These are phyloP conservation scores for Lepraria neglecta DNA, from an alignment of 495 filamentous ascomycete species.

Conservation along the genomic window DNA sequence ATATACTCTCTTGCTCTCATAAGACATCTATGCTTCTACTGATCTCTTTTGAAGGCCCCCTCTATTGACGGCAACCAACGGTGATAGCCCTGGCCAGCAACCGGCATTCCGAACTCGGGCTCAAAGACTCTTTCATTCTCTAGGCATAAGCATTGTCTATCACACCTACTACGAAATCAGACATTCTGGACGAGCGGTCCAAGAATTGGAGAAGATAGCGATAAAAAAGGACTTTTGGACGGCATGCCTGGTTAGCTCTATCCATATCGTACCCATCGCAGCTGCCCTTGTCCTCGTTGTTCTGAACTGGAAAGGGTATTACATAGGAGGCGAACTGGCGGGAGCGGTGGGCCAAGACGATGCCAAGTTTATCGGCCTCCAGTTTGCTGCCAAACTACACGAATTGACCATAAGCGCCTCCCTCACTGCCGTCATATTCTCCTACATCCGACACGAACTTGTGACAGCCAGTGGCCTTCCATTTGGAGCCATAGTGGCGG, in stretches of 20 bases:
- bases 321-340: conserved; percentile 17
- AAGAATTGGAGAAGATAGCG: conserved; percentile 11
- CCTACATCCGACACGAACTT: conserved; percentile 20
- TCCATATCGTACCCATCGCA: conserved; percentile 13
- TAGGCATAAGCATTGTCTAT: conserved; percentile 9
- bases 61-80: background rate
- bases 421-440: conserved; percentile 24
- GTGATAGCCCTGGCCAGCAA: background rate
- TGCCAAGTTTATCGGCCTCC: conserved; percentile 17
- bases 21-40: background rate
- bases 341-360: background rate
- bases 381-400: conserved; percentile 30
- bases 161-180: background rate
- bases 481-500: conserved; percentile 25
- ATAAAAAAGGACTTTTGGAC: conserved; percentile 7
- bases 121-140: conserved; percentile 10
- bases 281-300: conserved; percentile 3
- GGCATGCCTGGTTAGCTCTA: conserved; percentile 4
- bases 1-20: background rate
- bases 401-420: conserved; percentile 28
- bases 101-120: background rate
- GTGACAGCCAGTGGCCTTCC: conserved; percentile 16
- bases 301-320: conserved; percentile 19
- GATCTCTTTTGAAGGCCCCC: background rate
- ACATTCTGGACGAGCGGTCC: background rate